Evolutionary conservation across 441 rosid genomes (phyloP).

Genomic region (Bruguiera hainesii): DNA sequence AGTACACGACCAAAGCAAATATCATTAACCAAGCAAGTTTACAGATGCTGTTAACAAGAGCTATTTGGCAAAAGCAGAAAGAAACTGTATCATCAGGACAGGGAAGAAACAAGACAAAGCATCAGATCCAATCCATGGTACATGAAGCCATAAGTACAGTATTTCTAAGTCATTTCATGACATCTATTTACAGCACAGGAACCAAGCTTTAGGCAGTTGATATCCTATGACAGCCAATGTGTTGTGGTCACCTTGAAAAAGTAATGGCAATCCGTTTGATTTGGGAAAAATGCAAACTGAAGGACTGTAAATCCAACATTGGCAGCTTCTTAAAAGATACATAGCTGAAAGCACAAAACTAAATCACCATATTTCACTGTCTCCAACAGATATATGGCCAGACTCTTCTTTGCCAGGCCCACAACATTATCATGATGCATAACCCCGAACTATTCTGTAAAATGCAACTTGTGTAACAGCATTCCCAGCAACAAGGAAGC

Average conservation of each 20-base stretch:
- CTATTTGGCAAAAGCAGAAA: neutral
- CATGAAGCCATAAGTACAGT: neutral
- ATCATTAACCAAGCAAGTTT: neutral
- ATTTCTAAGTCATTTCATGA: neutral
- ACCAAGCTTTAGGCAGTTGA: neutral
- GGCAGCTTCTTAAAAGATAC: slow-evolving; percentile 29
- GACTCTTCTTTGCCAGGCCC: slow-evolving; percentile 37
- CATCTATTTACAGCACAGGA: slow-evolving; percentile 4
- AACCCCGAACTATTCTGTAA: slow-evolving; percentile 20
- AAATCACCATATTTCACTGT: slow-evolving; percentile 27
- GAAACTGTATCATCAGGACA: neutral
- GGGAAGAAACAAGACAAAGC: neutral
- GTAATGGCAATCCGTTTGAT: slow-evolving; percentile 23
- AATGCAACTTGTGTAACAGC: slow-evolving; percentile 18
- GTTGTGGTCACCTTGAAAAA: slow-evolving; percentile 40
- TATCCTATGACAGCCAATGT: slow-evolving; percentile 17
- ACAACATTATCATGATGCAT: slow-evolving; percentile 31
- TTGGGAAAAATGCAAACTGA: slow-evolving; percentile 25
- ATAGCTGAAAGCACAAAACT: slow-evolving; percentile 23
- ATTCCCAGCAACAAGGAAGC: slow-evolving; percentile 12
- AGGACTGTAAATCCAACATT: slow-evolving; percentile 27
- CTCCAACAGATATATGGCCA: slow-evolving; percentile 31
- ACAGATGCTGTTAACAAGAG: neutral
- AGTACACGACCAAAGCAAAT: neutral
- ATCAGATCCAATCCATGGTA: neutral